Percentiles rank a stretch among this genome's conserved stretches.
These are phyloP conservation scores for Termitomyces sp. DNA, from an alignment of 768 basidiomycete genomes.

Conservation along the genomic window DNA sequence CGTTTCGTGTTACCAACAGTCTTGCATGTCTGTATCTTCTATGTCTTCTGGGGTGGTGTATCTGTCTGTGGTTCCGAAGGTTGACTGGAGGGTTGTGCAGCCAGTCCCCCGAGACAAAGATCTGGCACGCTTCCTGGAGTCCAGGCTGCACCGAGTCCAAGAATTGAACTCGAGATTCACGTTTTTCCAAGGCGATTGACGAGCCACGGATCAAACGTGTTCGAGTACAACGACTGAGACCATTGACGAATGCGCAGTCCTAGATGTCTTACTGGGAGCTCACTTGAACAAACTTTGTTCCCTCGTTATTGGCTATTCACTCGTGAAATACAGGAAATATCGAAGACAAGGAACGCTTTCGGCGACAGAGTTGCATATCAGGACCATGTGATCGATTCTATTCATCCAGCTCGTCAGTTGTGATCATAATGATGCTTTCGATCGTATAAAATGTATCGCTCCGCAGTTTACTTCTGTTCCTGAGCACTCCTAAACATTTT, in stretches of 20 bases:
- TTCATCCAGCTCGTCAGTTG: neutral
- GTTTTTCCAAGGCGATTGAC: neutral
- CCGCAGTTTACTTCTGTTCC: conserved; percentile 13
- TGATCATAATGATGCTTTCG: conserved; percentile 10
- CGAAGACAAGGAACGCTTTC: neutral
- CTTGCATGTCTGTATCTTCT: neutral
- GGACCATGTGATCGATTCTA: neutral
- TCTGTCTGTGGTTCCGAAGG: neutral
- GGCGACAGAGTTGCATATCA: neutral
- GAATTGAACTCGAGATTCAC: neutral
- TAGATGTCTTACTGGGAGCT: neutral
- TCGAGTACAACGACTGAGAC: neutral
- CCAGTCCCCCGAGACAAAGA: neutral
- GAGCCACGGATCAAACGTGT: neutral
- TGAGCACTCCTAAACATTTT: conserved; percentile 16
- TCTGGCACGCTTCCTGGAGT: neutral
- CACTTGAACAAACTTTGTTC: neutral
- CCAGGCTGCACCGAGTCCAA: neutral
- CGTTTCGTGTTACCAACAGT: neutral
- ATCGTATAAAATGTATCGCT: conserved; percentile 13
- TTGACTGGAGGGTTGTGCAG: neutral
- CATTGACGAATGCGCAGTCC: neutral
- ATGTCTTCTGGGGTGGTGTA: neutral
- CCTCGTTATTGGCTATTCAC: neutral
- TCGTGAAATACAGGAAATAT: neutral